Base-by-base conservation (phyloP, 345 rosid species). In the Laguncularia racemosa region DNA sequence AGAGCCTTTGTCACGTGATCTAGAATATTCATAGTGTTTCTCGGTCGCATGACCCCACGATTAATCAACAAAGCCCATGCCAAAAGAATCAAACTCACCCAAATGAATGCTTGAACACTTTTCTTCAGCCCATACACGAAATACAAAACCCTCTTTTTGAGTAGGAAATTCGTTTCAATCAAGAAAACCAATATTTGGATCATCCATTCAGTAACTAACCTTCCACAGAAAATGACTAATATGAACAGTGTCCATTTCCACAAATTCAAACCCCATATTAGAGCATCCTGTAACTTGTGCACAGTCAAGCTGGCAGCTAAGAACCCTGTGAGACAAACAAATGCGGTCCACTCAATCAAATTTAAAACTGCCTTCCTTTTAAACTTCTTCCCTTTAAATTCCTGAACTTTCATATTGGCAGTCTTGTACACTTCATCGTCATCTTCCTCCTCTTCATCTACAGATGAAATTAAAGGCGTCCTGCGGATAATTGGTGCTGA, bases 161-260 rank as follows among this genome's bases (percentile, higher is more conserved):
- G 76, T 78, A 85, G 50, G 58, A 74, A 85, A 60, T 82, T 80
- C 64, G 64, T 72, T 63, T 82, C 88, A 52, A 82, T 72, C 67
- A 75, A 71, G 73, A 80, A 80, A 52, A 85, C 81, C 52, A 78
- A 52, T 26, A 82, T 19, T 17, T 80, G 76, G 60, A 82, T 72
- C 56, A 73, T 56, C 84, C 88, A 78, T 18, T 64, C 79, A 2
- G 80, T 69, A 44, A 80, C 60, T 69, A 85, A 66, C 63, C 84
- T 71, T 21, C 92, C 89, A 55, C 78, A 73, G 62, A 82, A 78
- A 45, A 80, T 67, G 14, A 82, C 86, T 58, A 78, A 45, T 12
- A 82, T 58, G 44, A 82, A 63, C 58, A 76, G 76, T 63, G 75
- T 78, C 89, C 92, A 85, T 74, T 77, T 85, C 89, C 86, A 85